Evolutionary conservation across 345 rosid genomes (phyloP), one percentile per base, ranked within the genome.

Genomic region (Clausena lansium): DNA sequence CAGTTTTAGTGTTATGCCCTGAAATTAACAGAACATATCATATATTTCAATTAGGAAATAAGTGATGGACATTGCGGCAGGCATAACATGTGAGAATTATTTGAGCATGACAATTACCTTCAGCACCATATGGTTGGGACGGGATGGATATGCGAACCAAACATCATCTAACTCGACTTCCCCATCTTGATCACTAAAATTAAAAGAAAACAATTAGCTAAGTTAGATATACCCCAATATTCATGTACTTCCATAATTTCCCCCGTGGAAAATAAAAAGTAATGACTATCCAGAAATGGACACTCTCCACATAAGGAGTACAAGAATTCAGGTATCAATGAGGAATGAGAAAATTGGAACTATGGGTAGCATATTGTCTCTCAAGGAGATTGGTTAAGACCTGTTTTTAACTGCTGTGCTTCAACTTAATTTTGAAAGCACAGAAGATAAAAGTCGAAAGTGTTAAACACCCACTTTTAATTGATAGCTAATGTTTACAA

Each of bases 111-210:
- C 27, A 13, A 69, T 83, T 83, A 95, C 99, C 97, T 93, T 91
- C 62, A 95, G 94, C 67, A 93, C 89, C 96, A 89, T 88, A 83
- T 92, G 91, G 86, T 89, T 90, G 13, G 97, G 98, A 41, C 97
- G 99, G 73, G 99, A 95, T 70, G 98, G 99, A 88, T 95, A 95
- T 15, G 99, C 92, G 81, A 95, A 95, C 98, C 98, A 93, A 22
- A 93, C 96, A 64, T 95, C 98, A 78, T 92, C 85, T 72, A 95
- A 68, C 80, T 91, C 98, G 73, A 95, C 92, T 77, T 89, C 98
- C 47, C 99, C 99, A 81, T 90, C 97, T 45, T 91, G 93, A 82
- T 92, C 81, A 61, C 97, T 93, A 88, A 80, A 82, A 81, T 78
- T 22, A 74, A 76, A 71, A 73, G 35, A 76, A 81, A 67, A 65